Conservation (phyloP, 148 eudicot genomes). For the Spergularia bocconei region DNA sequence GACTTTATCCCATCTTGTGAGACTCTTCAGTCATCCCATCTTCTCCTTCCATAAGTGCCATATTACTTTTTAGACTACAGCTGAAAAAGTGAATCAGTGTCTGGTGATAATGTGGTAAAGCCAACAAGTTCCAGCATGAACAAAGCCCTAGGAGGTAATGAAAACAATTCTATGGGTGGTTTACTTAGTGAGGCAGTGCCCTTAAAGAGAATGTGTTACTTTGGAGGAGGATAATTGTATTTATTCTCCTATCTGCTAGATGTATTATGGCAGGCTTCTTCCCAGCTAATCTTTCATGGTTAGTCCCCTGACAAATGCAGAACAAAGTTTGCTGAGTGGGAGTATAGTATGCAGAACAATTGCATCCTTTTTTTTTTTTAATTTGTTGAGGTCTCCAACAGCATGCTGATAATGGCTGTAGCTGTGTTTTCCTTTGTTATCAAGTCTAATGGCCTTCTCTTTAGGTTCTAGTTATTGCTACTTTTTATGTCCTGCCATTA, state of each 20-base stretch:
- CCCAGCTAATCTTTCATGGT: background rate
- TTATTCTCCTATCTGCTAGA: background rate
- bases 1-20: background rate
- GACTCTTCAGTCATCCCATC: background rate
- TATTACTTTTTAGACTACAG: background rate
- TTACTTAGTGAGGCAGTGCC: no score
- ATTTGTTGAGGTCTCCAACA: no score
- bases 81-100: background rate
- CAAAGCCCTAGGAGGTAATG: background rate
- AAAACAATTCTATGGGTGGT: no score
- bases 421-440: no score
- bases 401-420: no score
- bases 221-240: background rate
- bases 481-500: background rate
- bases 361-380: no score
- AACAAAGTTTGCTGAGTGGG: background rate
- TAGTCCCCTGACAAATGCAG: background rate
- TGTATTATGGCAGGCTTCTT: background rate
- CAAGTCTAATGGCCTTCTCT: no score
- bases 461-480: no score
- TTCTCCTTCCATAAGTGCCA: no score
- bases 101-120: background rate
- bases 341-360: no score
- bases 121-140: background rate
- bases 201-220: background rate